Base-by-base conservation (phyloP, 1,284 basidiomycete species). In the Anthracocystis walkeri region DNA sequence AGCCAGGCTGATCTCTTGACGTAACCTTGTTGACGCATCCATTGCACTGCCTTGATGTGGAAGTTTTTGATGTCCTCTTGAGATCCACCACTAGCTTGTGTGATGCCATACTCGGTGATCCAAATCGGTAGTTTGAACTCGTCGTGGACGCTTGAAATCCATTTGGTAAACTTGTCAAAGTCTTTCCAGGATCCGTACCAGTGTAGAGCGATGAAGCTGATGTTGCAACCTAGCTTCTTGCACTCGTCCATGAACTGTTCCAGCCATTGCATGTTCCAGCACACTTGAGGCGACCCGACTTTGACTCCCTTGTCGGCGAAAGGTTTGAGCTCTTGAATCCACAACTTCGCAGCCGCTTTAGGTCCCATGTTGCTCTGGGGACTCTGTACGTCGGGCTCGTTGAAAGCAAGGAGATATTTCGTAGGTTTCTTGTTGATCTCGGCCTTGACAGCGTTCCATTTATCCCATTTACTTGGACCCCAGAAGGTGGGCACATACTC, bases 91-190 rank as follows among this genome's bases (percentile, higher is more conserved):
- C 68, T 73, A 2, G 64, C 65, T 20, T 58, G 38, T 6, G 82
- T 84, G 46, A 80, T 49, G 56, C 83, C 83, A 63, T 76, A 82
- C 75, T 84, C 83, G n/a, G 82, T 82, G 20, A 84, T 21, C 83
- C 83, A 84, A 49, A 84, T 68, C 4, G 65, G 66, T 23, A 75
- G 35, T 2, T 52, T 46, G 57, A 62, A 81, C 14, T 51, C 64
- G 3, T 77, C 49, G 65, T 81, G 68, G 7, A 82, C 75, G 20
- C 54, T 61, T 38, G 59, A 35, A 45, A 83, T 62, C 76, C 75
- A 84, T 10, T 58, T 57, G 40, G 73, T 79, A 29, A 84, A 71
- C 41, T 74, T 68, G 65, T 71, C 76, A 20, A 81, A 61, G 53
- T 84, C 80, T 12, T 62, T 50, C 58, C 65, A 74, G 18, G 69